Conservation (phyloP, 805 yeast species). For the Hanseniaspora nectarophila region DNA sequence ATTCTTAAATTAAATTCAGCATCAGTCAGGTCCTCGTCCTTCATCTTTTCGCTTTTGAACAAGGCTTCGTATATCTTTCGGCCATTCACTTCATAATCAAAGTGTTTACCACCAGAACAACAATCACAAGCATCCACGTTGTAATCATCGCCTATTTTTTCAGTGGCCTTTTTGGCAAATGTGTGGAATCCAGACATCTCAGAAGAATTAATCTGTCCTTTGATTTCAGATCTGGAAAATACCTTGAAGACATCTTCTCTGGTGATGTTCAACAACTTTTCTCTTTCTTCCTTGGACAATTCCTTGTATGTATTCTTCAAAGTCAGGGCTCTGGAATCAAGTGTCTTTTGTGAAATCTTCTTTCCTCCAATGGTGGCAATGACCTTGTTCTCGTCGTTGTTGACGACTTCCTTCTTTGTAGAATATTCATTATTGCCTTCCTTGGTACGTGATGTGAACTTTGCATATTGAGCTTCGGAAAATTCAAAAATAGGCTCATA, state of each 20-base stretch:
- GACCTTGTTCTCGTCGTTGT: slow-evolving; percentile 4
- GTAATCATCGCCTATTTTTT: background rate
- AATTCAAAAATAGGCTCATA: background rate
- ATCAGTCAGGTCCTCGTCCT: slow-evolving; percentile 9
- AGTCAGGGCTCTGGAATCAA: slow-evolving; percentile 1
- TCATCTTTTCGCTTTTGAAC: slow-evolving; percentile 12
- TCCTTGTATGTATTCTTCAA: slow-evolving; percentile 9
- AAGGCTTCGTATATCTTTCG: slow-evolving; percentile 12
- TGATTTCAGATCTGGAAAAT: slow-evolving; percentile 11
- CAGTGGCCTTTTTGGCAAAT: background rate
- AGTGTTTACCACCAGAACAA: slow-evolving; percentile 11
- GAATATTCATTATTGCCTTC: background rate
- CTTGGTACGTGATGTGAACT: too few species aligned
- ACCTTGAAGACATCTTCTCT: slow-evolving; percentile 14
- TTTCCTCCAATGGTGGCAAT: slow-evolving; percentile 1
- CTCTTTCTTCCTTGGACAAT: slow-evolving; percentile 4
- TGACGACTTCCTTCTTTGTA: slow-evolving; percentile 3
- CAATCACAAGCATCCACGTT: slow-evolving; percentile 7
- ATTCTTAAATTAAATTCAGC: slow-evolving; percentile 9
- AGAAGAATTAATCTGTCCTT: slow-evolving; percentile 10
- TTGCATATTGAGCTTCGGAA: background rate
- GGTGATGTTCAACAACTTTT: slow-evolving; percentile 10
- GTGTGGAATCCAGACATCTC: slow-evolving; percentile 8
- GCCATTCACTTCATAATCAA: slow-evolving; percentile 12
- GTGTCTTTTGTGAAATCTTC: background rate